Evolutionary conservation across 768 basidiomycete species (phyloP).

Genomic region (Suillus sp.): DNA sequence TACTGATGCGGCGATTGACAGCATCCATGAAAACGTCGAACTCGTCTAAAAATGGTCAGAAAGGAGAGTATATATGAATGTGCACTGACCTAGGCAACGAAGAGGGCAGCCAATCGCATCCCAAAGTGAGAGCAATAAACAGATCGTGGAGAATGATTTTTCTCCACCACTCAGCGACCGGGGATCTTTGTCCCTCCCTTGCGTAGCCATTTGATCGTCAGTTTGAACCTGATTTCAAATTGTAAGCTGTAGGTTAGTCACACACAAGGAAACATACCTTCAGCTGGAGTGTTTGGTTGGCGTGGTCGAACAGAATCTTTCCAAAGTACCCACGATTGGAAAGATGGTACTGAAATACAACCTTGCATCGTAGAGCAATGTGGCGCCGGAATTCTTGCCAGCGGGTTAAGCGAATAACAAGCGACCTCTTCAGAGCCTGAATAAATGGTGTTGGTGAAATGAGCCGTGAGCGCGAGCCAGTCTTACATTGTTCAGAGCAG

Average conservation of each 20-base stretch:
- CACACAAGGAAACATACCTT: conserved; percentile 44
- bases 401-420: conserved; percentile 61
- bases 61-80: background rate
- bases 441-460: conserved; percentile 14
- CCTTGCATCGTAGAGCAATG: conserved; percentile 85
- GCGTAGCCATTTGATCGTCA: conserved; percentile 71
- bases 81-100: conserved; percentile 75
- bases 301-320: conserved; percentile 86
- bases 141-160: conserved; percentile 96
- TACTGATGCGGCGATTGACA: conserved; percentile 86
- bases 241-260: conserved; percentile 2
- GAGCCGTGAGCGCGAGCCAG: background rate
- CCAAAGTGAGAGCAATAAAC: conserved; percentile 92
- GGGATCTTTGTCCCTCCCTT: conserved; percentile 79
- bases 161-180: conserved; percentile 90
- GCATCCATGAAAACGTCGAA: conserved; percentile 99
- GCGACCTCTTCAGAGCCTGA: conserved; percentile 68
- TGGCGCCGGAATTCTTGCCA: conserved; percentile 91
- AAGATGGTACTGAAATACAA: conserved; percentile 81
- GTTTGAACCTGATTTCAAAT: conserved; percentile 64
- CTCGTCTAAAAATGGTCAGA: conserved; percentile 61
- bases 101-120: conserved; percentile 93
- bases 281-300: conserved; percentile 59
- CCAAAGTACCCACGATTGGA: conserved; percentile 88
- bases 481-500: conserved; percentile 63